Evolutionary conservation across 106 monocot genomes (phyloP).

Genomic region (Dendrobium chrysotoxum): DNA sequence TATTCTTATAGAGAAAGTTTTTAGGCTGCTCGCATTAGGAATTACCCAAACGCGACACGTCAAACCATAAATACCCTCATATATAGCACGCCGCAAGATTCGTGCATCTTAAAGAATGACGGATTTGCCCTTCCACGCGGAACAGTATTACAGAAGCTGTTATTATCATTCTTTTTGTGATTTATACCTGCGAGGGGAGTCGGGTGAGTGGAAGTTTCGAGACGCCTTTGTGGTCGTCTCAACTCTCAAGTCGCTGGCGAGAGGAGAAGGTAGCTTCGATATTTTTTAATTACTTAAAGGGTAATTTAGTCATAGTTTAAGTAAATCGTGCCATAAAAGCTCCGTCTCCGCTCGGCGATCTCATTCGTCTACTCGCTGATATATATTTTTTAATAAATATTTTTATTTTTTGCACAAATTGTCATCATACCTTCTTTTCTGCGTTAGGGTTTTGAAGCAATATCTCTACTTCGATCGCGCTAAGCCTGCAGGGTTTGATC

Average conservation of each 20-base stretch:
- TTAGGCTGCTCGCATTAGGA: too few species aligned
- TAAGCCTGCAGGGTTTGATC: conserved; percentile 2
- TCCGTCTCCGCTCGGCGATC: not conserved
- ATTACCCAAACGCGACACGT: too few species aligned
- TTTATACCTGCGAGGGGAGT: not conserved
- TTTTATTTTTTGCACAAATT: not conserved
- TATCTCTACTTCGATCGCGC: not conserved
- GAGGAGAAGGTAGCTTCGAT: not conserved
- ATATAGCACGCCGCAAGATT: too few species aligned
- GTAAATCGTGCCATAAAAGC: not conserved
- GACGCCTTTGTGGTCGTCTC: not conserved
- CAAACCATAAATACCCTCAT: too few species aligned
- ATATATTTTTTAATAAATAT: not conserved
- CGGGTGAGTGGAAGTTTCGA: not conserved
- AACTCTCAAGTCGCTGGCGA: not conserved
- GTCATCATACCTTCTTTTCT: not conserved
- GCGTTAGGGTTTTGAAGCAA: conserved; percentile 8
- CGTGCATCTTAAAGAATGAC: too few species aligned
- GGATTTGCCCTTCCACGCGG: too few species aligned
- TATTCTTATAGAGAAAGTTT: too few species aligned
- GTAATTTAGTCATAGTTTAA: not conserved
- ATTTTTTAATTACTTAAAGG: not conserved
- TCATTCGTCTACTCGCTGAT: not conserved
- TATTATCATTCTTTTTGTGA: too few species aligned
- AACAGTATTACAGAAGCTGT: too few species aligned